A percentile compares a stretch with the other conserved stretches of the same genome.
Evolutionary conservation across 768 basidiomycete species (phyloP).

Genomic region (Flagelloscypha sp.): DNA sequence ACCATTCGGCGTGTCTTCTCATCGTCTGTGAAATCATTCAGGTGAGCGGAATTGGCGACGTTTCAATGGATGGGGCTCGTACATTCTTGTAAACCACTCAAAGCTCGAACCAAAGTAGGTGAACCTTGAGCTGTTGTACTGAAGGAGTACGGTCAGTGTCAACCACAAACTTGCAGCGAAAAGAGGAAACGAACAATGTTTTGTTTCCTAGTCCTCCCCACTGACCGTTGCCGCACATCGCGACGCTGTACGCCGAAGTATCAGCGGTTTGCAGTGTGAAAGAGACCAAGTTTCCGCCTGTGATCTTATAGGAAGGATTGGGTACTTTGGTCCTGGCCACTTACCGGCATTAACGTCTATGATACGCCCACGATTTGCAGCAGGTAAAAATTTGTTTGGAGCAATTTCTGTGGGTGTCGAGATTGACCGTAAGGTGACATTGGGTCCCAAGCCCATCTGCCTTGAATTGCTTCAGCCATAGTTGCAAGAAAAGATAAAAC

Average conservation of each 20-base stretch:
- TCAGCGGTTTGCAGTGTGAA: constrained; percentile 58
- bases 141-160: neutral
- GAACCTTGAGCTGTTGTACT: constrained; percentile 64
- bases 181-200: constrained; percentile 7
- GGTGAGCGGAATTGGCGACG: neutral
- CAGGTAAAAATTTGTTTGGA: constrained; percentile 40
- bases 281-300: constrained; percentile 70
- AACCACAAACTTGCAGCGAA: neutral
- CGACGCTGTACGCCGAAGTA: constrained; percentile 31
- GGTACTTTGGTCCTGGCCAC: constrained; percentile 8
- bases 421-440: constrained; percentile 56
- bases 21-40: constrained; percentile 39
- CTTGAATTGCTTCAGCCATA: constrained; percentile 26
- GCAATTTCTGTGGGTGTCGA: constrained; percentile 80
- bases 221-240: constrained; percentile 80
- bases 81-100: constrained; percentile 88
- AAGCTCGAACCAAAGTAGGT: constrained; percentile 65
- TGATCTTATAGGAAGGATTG: neutral
- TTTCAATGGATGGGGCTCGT: constrained; percentile 20
- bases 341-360: constrained; percentile 56
- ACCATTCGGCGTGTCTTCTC: constrained; percentile 52
- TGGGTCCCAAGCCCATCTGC: constrained; percentile 72
- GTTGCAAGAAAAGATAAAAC: neutral
- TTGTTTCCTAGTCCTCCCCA: constrained; percentile 72
- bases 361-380: constrained; percentile 55